Base-by-base conservation (phyloP, 306 rosid genomes). In the Abrus pulchellus region DNA sequence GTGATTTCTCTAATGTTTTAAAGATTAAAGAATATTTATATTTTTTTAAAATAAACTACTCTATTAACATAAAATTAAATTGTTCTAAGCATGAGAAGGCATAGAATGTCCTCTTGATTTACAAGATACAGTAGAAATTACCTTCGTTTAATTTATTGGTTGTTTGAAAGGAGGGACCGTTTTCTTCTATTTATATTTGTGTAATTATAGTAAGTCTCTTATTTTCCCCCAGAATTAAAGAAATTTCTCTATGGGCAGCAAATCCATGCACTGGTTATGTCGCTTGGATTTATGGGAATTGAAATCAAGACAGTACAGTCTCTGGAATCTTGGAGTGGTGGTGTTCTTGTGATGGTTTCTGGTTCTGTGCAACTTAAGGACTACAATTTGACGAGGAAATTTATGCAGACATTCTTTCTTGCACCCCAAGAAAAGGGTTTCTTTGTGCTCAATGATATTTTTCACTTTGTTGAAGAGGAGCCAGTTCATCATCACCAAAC, bases 391-490 rank as follows among this genome's bases (percentile, higher is more conserved):
- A 81, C 85, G 91, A 91, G 92, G 88, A 87, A 91, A 59, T 93
- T 93, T 86, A 87, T 86, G 80, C 94, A 93, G 76, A 87, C 93
- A 2, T 91, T 93, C 84, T 93, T 93, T 85, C 98, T 93, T 80
- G 98, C 97, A 69, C 97, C 98, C 41, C 97, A 93, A 71, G 97
- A 93, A 74, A 93, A 89, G 65, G 98, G 98, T 8, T 93, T 82
- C 80, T 93, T 93, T 80, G 90, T 93, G 71, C 88, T 93, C 44
- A 93, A 82, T 77, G 98, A 93, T 76, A 87, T 93, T 74, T 91
- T 93, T 83, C 94, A 93, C 75, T 90, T 87, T 83, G 80, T 91
- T 54, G 94, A 93, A 41, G 97, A 91, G 75, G 97, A 91, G 34
- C 88, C 83, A 43, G 44, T 90, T 80, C 91, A 70, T 82, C 94